These are phyloP conservation scores for Tillandsia fasciculata DNA, from an alignment of 176 grass and related monocot species.

Conservation along the genomic window DNA sequence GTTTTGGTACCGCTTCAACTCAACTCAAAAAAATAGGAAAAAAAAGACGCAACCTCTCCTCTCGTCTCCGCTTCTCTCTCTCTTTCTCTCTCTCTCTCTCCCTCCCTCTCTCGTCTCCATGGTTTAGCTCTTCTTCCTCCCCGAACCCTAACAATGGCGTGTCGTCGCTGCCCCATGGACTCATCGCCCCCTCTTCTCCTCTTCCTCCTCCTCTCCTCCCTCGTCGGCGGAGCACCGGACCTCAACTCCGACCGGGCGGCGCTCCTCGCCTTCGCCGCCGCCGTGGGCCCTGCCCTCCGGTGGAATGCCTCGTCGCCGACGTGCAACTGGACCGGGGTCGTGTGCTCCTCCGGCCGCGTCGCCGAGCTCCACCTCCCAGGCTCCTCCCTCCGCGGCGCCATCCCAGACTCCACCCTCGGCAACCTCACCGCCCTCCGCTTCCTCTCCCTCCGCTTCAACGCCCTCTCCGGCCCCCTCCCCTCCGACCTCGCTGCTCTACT, in stretches of 20 bases:
- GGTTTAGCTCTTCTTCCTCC: not conserved
- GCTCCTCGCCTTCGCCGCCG: constrained; percentile 43
- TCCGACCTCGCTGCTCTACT: constrained; percentile 37
- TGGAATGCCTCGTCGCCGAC: constrained; percentile 40
- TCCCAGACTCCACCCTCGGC: constrained; percentile 48
- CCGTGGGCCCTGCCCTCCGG: constrained; percentile 19
- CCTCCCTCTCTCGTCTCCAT: not conserved
- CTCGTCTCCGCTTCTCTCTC: not conserved
- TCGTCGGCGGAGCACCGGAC: constrained; percentile 14
- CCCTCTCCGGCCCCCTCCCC: constrained; percentile 43
- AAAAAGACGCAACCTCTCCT: constrained; percentile 1
- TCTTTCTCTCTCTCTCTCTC: constrained; percentile 9
- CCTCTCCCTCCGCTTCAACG: constrained; percentile 64
- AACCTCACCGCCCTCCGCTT: constrained; percentile 61
- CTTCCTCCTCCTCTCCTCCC: not conserved
- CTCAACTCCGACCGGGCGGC: constrained; percentile 36
- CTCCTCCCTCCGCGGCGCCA: constrained; percentile 15
- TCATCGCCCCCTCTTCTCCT: constrained; percentile 7
- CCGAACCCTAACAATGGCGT: constrained; percentile 7
- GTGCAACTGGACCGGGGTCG: constrained; percentile 54
- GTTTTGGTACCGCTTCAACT: constrained; percentile 14
- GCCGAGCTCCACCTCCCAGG: constrained; percentile 37
- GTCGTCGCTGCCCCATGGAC: constrained; percentile 1
- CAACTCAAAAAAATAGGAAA: constrained; percentile 1
- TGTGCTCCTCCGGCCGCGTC: constrained; percentile 36